Evolutionary conservation across 768 basidiomycete species (phyloP).

Genomic region (Vararia minispora): DNA sequence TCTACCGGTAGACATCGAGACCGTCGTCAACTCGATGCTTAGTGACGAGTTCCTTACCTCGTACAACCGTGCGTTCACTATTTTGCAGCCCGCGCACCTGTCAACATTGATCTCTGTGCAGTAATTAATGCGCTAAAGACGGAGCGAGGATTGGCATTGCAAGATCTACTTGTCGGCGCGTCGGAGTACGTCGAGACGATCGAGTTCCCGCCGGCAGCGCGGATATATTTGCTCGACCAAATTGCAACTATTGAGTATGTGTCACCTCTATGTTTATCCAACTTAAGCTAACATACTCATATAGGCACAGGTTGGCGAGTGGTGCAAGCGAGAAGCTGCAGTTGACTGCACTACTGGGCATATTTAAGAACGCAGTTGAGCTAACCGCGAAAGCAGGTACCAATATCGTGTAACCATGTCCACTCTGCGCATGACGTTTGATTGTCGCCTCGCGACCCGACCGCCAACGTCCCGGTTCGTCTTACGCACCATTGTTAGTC

Average conservation of each 20-base stretch:
- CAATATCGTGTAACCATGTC: too few relatives aligned
- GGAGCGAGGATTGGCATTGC: constrained; percentile 88
- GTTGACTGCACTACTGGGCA: constrained; percentile 79
- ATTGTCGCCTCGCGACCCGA: too few relatives aligned
- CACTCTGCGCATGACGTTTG: too few relatives aligned
- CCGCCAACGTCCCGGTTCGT: too few relatives aligned
- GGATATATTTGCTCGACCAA: constrained; percentile 86
- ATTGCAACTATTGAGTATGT: constrained; percentile 91
- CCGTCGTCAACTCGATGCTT: constrained; percentile 91
- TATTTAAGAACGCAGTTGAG: constrained; percentile 90
- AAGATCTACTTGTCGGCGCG: constrained; percentile 85
- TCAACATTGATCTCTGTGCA: constrained; percentile 21
- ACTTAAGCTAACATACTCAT: not conserved
- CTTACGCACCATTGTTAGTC: too few relatives aligned
- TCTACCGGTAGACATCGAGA: constrained; percentile 89
- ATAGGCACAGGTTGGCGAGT: constrained; percentile 80
- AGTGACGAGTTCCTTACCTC: constrained; percentile 90
- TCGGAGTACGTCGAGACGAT: constrained; percentile 85
- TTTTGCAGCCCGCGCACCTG: too few relatives aligned
- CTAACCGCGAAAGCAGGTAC: constrained; percentile 42
- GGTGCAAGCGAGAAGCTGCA: constrained; percentile 95
- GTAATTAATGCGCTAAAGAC: constrained; percentile 83
- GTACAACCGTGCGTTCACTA: too few relatives aligned
- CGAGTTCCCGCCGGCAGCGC: constrained; percentile 76
- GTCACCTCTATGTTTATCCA: too few relatives aligned